phyloP scores from a whole-genome alignment of 345 rosid species.

The Rhizophora apiculata region DNA sequence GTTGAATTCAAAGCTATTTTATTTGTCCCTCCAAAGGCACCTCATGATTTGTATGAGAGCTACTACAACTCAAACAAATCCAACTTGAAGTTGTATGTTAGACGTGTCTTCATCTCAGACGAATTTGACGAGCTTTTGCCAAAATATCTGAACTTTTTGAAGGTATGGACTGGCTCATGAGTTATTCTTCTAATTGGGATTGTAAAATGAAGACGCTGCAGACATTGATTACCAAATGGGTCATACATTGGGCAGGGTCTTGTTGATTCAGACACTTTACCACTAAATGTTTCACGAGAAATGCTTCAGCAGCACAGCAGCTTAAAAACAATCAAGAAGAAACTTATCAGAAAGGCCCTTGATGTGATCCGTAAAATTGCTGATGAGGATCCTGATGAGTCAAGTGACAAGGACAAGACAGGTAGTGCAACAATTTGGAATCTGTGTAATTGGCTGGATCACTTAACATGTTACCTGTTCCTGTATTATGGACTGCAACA shows the following conservation, averaged over 20 bases:
- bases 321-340: constrained; percentile 95
- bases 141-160: constrained; percentile 86
- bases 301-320: constrained; percentile 98
- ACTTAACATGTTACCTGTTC: background rate
- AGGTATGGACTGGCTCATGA: constrained; percentile 37
- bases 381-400: constrained; percentile 88
- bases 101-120: constrained; percentile 96
- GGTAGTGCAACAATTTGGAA: constrained; percentile 34
- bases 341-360: constrained; percentile 91
- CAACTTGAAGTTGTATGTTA: constrained; percentile 86
- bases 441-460: background rate
- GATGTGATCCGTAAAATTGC: constrained; percentile 91
- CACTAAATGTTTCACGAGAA: constrained; percentile 92
- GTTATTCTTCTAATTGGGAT: background rate
- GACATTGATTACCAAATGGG: constrained; percentile 6
- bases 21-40: constrained; percentile 96
- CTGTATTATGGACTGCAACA: background rate
- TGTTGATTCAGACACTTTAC: constrained; percentile 93
- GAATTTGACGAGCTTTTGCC: constrained; percentile 97
- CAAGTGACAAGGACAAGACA: constrained; percentile 67
- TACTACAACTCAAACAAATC: constrained; percentile 82
- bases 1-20: constrained; percentile 92
- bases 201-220: background rate
- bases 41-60: constrained; percentile 89
- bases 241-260: constrained; percentile 67